Conservation (phyloP, 2,329 filamentous ascomycete species). For the Dactylellina cionopaga region DNA sequence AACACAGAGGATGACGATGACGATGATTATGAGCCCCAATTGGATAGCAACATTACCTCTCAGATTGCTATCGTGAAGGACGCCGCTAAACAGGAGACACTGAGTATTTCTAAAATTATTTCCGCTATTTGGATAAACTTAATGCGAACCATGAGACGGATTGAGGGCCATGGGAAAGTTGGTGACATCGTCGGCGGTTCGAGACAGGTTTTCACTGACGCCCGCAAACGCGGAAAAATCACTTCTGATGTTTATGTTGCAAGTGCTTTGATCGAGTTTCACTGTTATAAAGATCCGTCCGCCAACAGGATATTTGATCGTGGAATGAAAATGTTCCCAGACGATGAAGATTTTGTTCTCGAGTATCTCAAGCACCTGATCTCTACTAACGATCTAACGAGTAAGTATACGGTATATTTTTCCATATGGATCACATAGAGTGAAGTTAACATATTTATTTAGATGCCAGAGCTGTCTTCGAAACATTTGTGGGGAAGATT, state of each 20-base stretch:
- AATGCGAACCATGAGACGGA: conserved; percentile 90
- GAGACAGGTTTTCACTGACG: conserved; percentile 87
- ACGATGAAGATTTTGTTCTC: conserved; percentile 90
- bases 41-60: conserved; percentile 66
- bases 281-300: conserved; percentile 92
- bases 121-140: conserved; percentile 95
- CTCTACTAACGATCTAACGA: conserved; percentile 89
- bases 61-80: conserved; percentile 68
- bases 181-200: conserved; percentile 75
- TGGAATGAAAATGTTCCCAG: conserved; percentile 89
- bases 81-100: conserved; percentile 73
- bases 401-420: conserved; percentile 71
- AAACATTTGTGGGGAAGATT: conserved; percentile 82
- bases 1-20: conserved; percentile 64
- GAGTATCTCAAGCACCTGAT: conserved; percentile 97
- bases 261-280: conserved; percentile 89
- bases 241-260: conserved; percentile 96
- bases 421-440: too few relatives aligned
- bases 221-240: conserved; percentile 83
- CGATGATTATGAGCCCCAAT: conserved; percentile 63
- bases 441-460: conserved; percentile 39
- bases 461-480: conserved; percentile 96
- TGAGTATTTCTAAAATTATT: conserved; percentile 81
- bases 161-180: conserved; percentile 83
- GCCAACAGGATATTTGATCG: conserved; percentile 96